Evolutionary conservation across 2,329 filamentous ascomycete species (phyloP), one percentile per base, ranked within the genome.

Genomic region (Aureobasidium melanogenum): DNA sequence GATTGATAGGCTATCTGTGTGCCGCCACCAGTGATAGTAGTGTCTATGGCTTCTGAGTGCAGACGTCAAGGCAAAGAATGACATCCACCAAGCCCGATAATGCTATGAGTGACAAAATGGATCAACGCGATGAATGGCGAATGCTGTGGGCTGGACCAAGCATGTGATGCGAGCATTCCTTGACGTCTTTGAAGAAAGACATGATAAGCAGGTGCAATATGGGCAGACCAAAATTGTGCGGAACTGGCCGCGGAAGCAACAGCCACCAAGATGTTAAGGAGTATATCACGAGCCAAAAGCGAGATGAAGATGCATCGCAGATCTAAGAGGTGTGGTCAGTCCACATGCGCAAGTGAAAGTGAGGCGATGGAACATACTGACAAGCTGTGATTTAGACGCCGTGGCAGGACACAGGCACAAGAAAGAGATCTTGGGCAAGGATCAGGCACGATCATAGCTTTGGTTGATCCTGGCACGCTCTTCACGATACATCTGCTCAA

Each of bases 401-500:
- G 26, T 58, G 44, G 34, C 28, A 54, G 38, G 44, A 34, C 28
- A 54, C 44, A 34, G 17, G 41, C 43, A 14, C 59, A 26, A 38
- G 47, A 34, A 32, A 56, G 43, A 32, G 17, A 30, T 30, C 15
- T 38, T 47, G 44, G 30, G 41, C n/a, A 44, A 36, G 22, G 12
- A 19, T 61, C 52, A 56, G 36, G 51, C 32, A 38, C 55, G 55
- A 44, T 61, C 56, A 44, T 50, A 54, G n/a, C 28, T 61, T 30
- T 39, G 57, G 36, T 47, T 62, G 57, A 48, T 61, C 41, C 39
- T 59, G 46, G 43, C 47, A 22, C 44, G 61, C 34, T 65, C 63
- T 36, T 61, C 51, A 12, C 58, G 61, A 55, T 66, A 66, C 38
- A 65, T 63, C 34, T 64, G 54, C 59, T 69, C 66, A 46, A 68